Conservation (phyloP, 345 rosid genomes). For the Aquilaria yunnanensis region DNA sequence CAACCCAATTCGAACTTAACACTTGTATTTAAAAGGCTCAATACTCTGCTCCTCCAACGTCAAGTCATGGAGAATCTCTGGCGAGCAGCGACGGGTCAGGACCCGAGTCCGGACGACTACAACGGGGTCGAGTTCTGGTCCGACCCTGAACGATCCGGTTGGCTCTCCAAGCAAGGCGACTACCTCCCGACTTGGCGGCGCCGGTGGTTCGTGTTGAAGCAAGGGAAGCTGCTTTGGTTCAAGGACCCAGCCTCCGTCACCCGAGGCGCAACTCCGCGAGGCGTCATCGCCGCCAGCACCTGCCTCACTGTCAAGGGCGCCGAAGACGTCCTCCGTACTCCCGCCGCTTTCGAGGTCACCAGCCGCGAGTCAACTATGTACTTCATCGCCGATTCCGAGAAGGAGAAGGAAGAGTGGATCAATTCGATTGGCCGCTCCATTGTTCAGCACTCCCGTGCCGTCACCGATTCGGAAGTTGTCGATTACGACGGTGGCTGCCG, state of each 20-base stretch:
- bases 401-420: constrained; percentile 91
- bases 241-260: constrained; percentile 41
- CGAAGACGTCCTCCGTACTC: constrained; percentile 67
- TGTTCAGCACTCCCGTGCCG: constrained; percentile 73
- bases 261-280: constrained; percentile 62
- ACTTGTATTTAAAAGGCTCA: too few relatives aligned
- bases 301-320: constrained; percentile 89
- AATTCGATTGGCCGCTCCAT: constrained; percentile 82
- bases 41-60: background rate
- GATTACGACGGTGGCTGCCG: constrained; percentile 42
- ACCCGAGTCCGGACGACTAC: constrained; percentile 61
- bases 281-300: constrained; percentile 51
- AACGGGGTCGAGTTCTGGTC: constrained; percentile 66
- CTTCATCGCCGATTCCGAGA: constrained; percentile 72
- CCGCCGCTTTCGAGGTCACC: constrained; percentile 72
- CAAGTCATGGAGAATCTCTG: constrained; percentile 51
- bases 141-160: constrained; percentile 65
- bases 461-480: constrained; percentile 75
- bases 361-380: constrained; percentile 55
- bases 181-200: constrained; percentile 86
- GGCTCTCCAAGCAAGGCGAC: constrained; percentile 80
- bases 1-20: too few relatives aligned
- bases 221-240: constrained; percentile 84
- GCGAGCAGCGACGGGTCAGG: constrained; percentile 67
- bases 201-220: constrained; percentile 81